phyloP scores from a whole-genome alignment of 768 basidiomycete species.

The Leccinum longicurvipes region DNA sequence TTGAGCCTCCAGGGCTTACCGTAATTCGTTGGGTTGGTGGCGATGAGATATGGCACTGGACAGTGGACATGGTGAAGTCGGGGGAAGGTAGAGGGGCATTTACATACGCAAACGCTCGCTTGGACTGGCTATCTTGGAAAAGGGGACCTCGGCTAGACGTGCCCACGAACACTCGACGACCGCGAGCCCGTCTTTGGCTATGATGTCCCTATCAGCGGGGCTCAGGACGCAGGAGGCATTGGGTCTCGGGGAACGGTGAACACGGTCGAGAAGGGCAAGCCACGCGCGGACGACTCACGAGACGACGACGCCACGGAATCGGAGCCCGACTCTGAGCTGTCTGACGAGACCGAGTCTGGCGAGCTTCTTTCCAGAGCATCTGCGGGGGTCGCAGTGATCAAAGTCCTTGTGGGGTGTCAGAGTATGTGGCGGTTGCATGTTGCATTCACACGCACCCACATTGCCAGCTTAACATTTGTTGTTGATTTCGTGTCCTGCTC shows the following conservation, averaged over 20 bases:
- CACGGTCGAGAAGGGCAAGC: not conserved
- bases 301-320: constrained; percentile 90
- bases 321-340: constrained; percentile 76
- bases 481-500: not conserved
- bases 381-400: constrained; percentile 92
- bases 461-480: constrained; percentile 52
- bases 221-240: constrained; percentile 77
- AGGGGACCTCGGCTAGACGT: constrained; percentile 90
- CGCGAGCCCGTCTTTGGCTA: constrained; percentile 73
- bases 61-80: not conserved
- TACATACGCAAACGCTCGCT: constrained; percentile 84
- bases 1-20: constrained; percentile 96
- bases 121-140: constrained; percentile 88
- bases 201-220: constrained; percentile 79
- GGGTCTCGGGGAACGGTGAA: constrained; percentile 50
- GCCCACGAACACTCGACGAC: constrained; percentile 99
- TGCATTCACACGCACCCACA: constrained; percentile 73
- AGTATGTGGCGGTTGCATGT: not conserved
- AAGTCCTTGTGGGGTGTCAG: constrained; percentile 64
- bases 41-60: constrained; percentile 90
- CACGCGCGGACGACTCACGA: constrained; percentile 61
- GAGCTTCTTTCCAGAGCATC: constrained; percentile 88
- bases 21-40: constrained; percentile 96
- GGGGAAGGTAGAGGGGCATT: not conserved
- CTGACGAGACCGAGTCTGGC: constrained; percentile 80